Base-by-base conservation (phyloP, 2,329 filamentous ascomycete genomes). In the Conoideocrella luteorostrata region DNA sequence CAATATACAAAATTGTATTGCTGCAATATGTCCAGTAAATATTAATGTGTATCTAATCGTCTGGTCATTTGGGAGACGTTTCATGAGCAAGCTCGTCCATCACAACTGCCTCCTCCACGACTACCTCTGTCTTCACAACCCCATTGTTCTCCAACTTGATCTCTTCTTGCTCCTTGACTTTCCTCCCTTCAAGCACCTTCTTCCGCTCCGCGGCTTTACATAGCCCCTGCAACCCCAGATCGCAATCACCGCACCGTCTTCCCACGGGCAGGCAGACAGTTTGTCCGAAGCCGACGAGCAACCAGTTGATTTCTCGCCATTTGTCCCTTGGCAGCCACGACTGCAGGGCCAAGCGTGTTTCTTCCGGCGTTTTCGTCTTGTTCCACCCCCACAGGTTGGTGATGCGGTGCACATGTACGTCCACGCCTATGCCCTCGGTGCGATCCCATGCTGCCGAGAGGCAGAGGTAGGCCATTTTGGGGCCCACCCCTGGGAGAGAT, bases 351-450 rank as follows among this genome's bases (percentile, higher is more conserved):
- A 73, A 67, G 34, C 90, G 74, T 23, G 90, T 95, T 60, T 87
- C 85, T 68, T 96, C 90, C 0, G 90, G 90, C 11, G 71, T 84
- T 55, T 80, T 82, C 2, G 85, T 91, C 61, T 78, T 80, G 61
- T 94, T 80, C 90, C 90, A 96, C 4, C 87, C 86, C 89, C 89
- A 95, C 22, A 95, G 71, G 66, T 95, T 95, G 41, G 88, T 91
- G 64, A 96, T 94, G 44, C 90, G 84, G 66, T 95, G 90, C 4
- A 96, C 90, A 64, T 96, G 90, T 5, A 95, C 89, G 62, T 96
- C 90, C 39, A 96, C 90, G 21, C 90, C 90, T 51, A 96, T 95
- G 7, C 90, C 90, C 57, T 80, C 72, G 43, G 76, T 77, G 26
- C 70, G 68, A 54, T 67, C 64, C 77, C 77, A 80, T 75, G 57